Evolutionary conservation across 768 basidiomycete species (phyloP), one percentile per base, ranked within the genome.

Genomic region (Pleurotus tuoliensis): DNA sequence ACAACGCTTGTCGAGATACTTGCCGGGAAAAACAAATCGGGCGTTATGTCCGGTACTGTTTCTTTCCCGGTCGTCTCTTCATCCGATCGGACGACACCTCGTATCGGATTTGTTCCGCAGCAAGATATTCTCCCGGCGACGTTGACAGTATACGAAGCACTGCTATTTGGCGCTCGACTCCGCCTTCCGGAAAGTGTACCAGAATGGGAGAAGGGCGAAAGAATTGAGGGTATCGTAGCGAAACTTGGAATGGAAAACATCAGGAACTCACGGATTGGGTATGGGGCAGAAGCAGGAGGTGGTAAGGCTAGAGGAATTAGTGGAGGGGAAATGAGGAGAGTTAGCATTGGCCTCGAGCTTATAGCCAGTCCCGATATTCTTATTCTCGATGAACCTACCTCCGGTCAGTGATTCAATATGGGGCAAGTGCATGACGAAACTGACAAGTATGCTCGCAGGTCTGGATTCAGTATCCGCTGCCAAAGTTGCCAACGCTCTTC

Each of bases 1-100:
- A 92, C 91, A 0, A 94, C 94, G 0, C 76, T 98, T 38, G 87
- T 97, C 15, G 95, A 98, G 65, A 83, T 97, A 38, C 81, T 98
- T 8, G 91, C 94, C 0, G 86, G 88, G 2, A 94, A 89, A 67
- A 74, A 73, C 61, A 98, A 97, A 72, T 77, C 80, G 0, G 95
- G 94, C 0, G 65, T 75, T 2, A 77, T 79, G 2, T 76, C 82
- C 1, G 95, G 95, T 3, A 69, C 69, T 2, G 87, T 95, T 47
- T 65, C 76, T 3, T 87, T 87, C 67, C 77, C 78, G 11, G 68
- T 72, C 15, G 61, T 66, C 27, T 65, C 63, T 20, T 63, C 66
- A 16, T 67, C 61, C 45, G 62, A 52, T 18, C 45, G 55, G 16
- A 39, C 62, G 37, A 48, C 63, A 37, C 83, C 84, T 15, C 83